Evolutionary conservation across 2,329 filamentous ascomycete genomes (phyloP).

Genomic region (Aspergillus viridinutans): DNA sequence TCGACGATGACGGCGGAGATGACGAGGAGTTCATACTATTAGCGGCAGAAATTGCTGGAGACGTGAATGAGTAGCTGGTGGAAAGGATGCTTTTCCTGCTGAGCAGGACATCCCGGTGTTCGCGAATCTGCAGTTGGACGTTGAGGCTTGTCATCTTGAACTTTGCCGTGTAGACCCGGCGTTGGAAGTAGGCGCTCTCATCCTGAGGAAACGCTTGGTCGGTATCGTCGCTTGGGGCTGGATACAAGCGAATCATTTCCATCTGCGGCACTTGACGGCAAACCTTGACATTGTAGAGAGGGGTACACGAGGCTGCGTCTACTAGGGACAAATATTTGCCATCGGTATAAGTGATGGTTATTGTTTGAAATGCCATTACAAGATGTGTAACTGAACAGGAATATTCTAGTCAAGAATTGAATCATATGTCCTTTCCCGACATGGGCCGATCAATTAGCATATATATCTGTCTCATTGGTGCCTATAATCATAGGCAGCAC

Average conservation of each 20-base stretch:
- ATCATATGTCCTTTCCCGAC: not conserved
- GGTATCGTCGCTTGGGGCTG: not conserved
- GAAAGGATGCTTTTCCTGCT: not conserved
- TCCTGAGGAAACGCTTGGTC: not conserved
- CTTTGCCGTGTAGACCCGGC: not conserved
- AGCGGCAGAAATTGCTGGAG: not conserved
- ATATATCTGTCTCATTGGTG: not conserved
- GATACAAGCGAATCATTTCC: not conserved
- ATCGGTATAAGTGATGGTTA: not conserved
- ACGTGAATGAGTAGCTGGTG: conserved; percentile 1
- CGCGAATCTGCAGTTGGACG: not conserved
- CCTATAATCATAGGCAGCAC: not conserved
- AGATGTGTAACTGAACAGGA: not conserved
- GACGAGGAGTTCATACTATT: too few species aligned
- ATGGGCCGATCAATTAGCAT: not conserved
- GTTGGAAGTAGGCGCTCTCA: not conserved
- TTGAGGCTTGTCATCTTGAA: conserved; percentile 5
- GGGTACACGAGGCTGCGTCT: not conserved
- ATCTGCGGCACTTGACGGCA: conserved; percentile 3
- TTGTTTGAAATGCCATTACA: not conserved
- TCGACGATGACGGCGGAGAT: not conserved
- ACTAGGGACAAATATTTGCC: not conserved
- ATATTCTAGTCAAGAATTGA: not conserved
- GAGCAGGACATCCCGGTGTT: not conserved
- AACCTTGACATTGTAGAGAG: conserved; percentile 2